Conservation (phyloP, 495 filamentous ascomycete species). For the Letharia lupina region DNA sequence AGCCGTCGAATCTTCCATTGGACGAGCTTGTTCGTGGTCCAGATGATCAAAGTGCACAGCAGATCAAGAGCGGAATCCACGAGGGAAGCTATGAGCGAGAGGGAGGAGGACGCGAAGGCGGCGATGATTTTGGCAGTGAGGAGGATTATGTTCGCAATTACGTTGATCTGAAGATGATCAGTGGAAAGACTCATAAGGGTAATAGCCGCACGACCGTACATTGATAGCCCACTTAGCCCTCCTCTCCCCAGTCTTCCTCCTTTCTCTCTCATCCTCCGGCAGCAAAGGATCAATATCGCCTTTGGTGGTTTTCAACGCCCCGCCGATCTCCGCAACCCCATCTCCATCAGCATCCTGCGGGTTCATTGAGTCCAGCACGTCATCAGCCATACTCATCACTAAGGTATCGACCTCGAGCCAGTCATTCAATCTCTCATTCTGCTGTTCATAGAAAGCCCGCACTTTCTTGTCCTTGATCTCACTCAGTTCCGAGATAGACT, state of each 20-base stretch:
- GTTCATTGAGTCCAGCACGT: slow-evolving; percentile 45
- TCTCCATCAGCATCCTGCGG: slow-evolving; percentile 43
- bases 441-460: slow-evolving; percentile 38
- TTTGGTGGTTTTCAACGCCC: slow-evolving; percentile 30
- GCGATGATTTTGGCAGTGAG: slow-evolving; percentile 72
- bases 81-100: slow-evolving; percentile 80
- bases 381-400: slow-evolving; percentile 42
- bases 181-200: neutral
- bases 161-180: slow-evolving; percentile 57
- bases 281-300: slow-evolving; percentile 39
- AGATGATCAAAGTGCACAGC: slow-evolving; percentile 75
- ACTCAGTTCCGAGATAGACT: slow-evolving; percentile 39
- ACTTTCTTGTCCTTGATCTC: slow-evolving; percentile 42
- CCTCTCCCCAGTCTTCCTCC: slow-evolving; percentile 30
- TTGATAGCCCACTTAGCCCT: slow-evolving; percentile 47
- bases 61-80: slow-evolving; percentile 87
- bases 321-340: slow-evolving; percentile 36
- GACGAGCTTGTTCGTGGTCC: slow-evolving; percentile 69
- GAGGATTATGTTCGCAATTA: slow-evolving; percentile 69
- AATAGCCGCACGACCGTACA: slow-evolving; percentile 18
- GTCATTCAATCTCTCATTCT: slow-evolving; percentile 43
- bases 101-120: slow-evolving; percentile 64
- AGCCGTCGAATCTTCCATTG: slow-evolving; percentile 48
- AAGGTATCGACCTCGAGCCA: slow-evolving; percentile 46
- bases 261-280: slow-evolving; percentile 41